These are phyloP conservation scores for Fusarium lateritium DNA, from an alignment of 2,329 filamentous ascomycete genomes.

Conservation along the genomic window DNA sequence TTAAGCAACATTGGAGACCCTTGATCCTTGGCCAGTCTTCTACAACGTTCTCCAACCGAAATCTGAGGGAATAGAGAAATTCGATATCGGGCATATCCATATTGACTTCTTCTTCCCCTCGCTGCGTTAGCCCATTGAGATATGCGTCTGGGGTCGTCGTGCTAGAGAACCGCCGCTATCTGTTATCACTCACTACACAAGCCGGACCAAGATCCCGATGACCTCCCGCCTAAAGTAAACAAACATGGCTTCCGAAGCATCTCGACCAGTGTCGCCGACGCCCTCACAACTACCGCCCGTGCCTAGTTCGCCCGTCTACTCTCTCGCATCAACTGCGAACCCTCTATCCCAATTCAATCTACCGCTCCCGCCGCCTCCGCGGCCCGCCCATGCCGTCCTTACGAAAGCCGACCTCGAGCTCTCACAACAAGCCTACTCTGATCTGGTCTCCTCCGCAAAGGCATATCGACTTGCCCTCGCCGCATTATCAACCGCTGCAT, in stretches of 20 bases:
- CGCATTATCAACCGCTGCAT: conserved; percentile 72
- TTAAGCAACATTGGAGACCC: conserved; percentile 15
- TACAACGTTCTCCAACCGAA: conserved; percentile 46
- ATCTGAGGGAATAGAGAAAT: conserved; percentile 25
- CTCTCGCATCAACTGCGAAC: conserved; percentile 74
- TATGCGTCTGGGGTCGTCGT: conserved; percentile 22
- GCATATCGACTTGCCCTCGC: conserved; percentile 74
- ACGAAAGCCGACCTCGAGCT: conserved; percentile 74
- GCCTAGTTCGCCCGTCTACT: conserved; percentile 75
- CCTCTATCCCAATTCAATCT: conserved; percentile 72
- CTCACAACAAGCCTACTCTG: conserved; percentile 74
- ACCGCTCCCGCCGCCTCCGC: conserved; percentile 72
- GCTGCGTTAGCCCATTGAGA: conserved; percentile 4
- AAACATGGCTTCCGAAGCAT: conserved; percentile 54
- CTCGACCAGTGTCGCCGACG: conserved; percentile 63
- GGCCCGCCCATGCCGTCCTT: conserved; percentile 71
- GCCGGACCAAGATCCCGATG: conserved; percentile 29
- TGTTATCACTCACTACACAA: conserved; percentile 22
- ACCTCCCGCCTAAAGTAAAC: conserved; percentile 30
- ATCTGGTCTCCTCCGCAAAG: conserved; percentile 74
- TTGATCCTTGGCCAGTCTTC: conserved; percentile 30
- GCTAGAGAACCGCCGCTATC: neutral
- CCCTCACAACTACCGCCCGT: conserved; percentile 72
- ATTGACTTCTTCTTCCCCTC: conserved; percentile 11
- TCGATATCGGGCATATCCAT: conserved; percentile 12